Conservation (phyloP, 306 rosid species). For the Malus asiatica region DNA sequence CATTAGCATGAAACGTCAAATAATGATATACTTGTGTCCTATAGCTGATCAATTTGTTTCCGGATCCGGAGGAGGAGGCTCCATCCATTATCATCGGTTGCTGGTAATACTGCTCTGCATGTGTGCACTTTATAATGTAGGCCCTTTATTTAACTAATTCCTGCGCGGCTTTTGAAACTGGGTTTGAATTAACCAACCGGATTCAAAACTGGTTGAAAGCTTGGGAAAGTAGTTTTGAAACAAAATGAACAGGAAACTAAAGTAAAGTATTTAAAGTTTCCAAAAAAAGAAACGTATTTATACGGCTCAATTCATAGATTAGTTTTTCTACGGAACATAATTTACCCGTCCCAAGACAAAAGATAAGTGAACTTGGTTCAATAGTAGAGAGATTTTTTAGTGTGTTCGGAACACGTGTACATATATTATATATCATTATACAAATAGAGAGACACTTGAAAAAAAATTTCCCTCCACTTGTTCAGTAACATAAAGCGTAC, state of each 20-base stretch:
- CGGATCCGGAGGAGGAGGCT: conserved; percentile 8
- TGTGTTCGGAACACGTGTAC: too few relatives aligned
- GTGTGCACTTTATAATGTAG: background rate
- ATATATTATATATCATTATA: too few relatives aligned
- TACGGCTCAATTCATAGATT: background rate
- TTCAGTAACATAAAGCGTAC: too few relatives aligned
- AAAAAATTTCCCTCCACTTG: too few relatives aligned
- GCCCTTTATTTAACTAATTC: background rate
- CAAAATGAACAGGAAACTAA: background rate
- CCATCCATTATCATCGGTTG: background rate
- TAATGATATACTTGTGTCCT: too few relatives aligned
- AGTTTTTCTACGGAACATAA: background rate
- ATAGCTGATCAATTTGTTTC: background rate
- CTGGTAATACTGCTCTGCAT: background rate
- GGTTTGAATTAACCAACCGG: background rate
- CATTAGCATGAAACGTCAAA: too few relatives aligned
- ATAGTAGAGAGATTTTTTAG: too few relatives aligned
- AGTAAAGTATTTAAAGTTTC: background rate
- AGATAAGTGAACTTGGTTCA: too few relatives aligned
- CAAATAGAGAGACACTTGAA: too few relatives aligned
- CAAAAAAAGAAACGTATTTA: background rate
- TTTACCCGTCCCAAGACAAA: background rate
- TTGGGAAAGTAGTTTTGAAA: background rate
- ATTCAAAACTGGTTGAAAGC: background rate
- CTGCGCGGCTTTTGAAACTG: background rate